Evolutionary conservation across 441 rosid genomes (phyloP).

Genomic region (Gossypium schwendimanii): DNA sequence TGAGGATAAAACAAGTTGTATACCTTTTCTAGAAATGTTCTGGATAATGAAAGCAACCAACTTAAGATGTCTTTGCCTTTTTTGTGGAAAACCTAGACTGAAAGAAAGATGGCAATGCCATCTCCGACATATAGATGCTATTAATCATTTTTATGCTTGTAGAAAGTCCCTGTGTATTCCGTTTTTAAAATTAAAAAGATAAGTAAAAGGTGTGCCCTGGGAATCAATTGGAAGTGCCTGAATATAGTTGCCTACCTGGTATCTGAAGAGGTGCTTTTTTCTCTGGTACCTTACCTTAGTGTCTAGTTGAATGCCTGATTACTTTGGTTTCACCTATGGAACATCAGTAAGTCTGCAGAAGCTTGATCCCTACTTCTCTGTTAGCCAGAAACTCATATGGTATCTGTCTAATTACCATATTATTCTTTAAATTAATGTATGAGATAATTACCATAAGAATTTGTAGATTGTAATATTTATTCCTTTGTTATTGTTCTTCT

Average conservation of each 20-base stretch:
- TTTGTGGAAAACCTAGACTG: background rate
- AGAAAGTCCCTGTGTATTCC: background rate
- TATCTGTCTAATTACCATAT: background rate
- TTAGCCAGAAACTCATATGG: background rate
- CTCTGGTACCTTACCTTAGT: background rate
- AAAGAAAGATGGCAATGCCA: background rate
- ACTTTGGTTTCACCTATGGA: background rate
- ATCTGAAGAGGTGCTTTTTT: background rate
- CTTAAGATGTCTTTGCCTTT: background rate
- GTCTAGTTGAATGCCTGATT: background rate
- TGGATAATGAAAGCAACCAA: background rate
- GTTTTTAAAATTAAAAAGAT: background rate
- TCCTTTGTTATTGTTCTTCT: constrained; percentile 5
- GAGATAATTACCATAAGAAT: background rate
- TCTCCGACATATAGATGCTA: background rate
- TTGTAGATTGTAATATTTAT: background rate
- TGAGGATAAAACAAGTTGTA: background rate
- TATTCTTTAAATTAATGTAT: background rate
- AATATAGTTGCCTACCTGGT: background rate
- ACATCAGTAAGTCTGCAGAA: background rate
- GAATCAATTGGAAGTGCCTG: background rate
- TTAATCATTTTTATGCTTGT: background rate
- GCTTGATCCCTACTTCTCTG: background rate
- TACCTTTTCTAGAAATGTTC: background rate
- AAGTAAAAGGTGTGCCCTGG: background rate